phyloP scores from a whole-genome alignment of 2,329 filamentous ascomycete species.

The Botrytis elliptica region DNA sequence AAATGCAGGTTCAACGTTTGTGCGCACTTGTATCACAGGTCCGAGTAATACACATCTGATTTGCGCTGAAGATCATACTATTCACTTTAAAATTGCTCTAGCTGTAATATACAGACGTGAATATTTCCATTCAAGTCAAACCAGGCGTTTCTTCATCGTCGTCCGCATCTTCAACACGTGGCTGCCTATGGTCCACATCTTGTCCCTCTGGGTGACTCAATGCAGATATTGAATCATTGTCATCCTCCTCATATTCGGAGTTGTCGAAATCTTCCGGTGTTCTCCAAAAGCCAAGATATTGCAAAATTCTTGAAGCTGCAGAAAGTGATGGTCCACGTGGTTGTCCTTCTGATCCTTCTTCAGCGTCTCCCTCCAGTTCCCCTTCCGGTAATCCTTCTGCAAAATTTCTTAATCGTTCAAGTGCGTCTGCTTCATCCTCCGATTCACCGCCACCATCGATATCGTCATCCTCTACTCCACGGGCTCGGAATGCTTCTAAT shows the following conservation, averaged over 20 bases:
- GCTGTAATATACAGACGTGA: background rate
- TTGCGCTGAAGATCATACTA: background rate
- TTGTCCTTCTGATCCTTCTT: background rate
- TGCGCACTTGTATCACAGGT: background rate
- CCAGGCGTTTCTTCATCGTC: background rate
- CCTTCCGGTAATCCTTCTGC: background rate
- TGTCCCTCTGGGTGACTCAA: background rate
- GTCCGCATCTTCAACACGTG: background rate
- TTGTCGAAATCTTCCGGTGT: background rate
- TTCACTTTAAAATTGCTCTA: background rate
- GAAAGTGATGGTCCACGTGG: constrained; percentile 21
- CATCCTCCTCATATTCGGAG: background rate
- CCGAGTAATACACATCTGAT: background rate
- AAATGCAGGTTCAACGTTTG: constrained; percentile 3
- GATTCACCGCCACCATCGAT: constrained; percentile 12
- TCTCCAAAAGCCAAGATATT: constrained; percentile 29
- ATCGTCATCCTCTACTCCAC: constrained; percentile 10
- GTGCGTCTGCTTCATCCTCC: background rate
- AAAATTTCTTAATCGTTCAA: constrained; percentile 12
- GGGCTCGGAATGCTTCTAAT: constrained; percentile 11
- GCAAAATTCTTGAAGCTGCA: constrained; percentile 27
- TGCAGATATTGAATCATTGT: background rate
- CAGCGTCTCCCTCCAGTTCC: constrained; percentile 17
- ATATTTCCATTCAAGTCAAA: background rate
- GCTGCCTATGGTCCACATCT: background rate